Evolutionary conservation across 2,329 filamentous ascomycete species (phyloP).

Genomic region (Calycina herbarum): DNA sequence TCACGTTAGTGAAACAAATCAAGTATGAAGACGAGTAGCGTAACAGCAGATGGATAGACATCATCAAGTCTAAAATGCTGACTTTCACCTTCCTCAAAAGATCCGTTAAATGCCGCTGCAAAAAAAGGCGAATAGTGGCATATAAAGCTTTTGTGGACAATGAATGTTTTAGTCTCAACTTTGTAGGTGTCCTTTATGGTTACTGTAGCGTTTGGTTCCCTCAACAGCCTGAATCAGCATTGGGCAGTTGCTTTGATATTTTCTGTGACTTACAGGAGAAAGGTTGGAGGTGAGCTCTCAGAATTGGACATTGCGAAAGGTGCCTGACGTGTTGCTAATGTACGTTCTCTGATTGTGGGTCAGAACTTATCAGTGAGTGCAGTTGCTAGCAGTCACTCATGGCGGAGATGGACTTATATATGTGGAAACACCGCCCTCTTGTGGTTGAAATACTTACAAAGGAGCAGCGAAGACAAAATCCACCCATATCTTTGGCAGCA

Average conservation of each 20-base stretch:
- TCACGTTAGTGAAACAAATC: no score
- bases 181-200: not conserved
- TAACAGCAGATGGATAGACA: not conserved
- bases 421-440: no score
- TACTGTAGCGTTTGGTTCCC: not conserved
- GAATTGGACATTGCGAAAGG: not conserved
- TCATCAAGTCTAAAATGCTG: not conserved
- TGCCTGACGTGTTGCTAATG: not conserved
- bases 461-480: no score
- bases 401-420: no score
- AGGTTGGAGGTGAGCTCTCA: not conserved
- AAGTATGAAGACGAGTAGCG: not conserved
- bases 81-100: constrained; percentile 5
- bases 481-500: no score
- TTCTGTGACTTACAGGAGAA: not conserved
- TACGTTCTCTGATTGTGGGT: not conserved
- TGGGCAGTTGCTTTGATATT: not conserved
- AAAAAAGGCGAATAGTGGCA: constrained; percentile 23
- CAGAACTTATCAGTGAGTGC: not conserved
- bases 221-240: not conserved
- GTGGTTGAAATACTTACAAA: no score
- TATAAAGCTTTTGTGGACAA: constrained; percentile 19
- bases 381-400: not conserved
- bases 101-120: constrained; percentile 10
- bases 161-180: not conserved